A percentile compares a stretch with the other conserved stretches of the same genome.
Evolutionary conservation across 2,329 filamentous ascomycete genomes (phyloP).

Genomic region (Plectosphaerella sp.): DNA sequence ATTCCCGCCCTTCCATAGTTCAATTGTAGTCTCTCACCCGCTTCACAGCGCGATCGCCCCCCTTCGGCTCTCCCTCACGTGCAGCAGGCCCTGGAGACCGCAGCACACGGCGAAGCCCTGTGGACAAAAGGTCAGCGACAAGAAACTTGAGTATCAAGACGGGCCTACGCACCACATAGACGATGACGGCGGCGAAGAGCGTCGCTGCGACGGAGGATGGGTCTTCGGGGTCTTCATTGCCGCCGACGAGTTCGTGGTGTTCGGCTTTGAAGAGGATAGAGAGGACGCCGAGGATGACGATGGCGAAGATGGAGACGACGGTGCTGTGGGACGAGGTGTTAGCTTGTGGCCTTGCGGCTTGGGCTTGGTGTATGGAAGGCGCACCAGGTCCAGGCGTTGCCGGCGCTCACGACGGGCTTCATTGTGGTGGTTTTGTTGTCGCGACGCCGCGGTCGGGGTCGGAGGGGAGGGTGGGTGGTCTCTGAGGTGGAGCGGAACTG

Average conservation of each 20-base stretch:
- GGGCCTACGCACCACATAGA: conserved; percentile 71
- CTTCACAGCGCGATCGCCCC: conserved; percentile 73
- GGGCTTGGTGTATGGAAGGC: conserved; percentile 20
- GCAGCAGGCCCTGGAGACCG: conserved; percentile 80
- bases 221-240: conserved; percentile 64
- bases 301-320: conserved; percentile 61
- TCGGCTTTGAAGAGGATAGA: conserved; percentile 71
- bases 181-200: conserved; percentile 80
- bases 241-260: conserved; percentile 81
- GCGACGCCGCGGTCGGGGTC: conserved; percentile 3
- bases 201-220: conserved; percentile 75
- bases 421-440: conserved; percentile 48
- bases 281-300: conserved; percentile 60
- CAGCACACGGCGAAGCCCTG: conserved; percentile 91
- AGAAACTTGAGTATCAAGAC: not conserved
- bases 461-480: not conserved
- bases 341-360: conserved; percentile 3
- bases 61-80: conserved; percentile 75
- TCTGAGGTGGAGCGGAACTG: too few species aligned
- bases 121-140: not conserved
- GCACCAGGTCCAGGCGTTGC: conserved; percentile 95
- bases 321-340: conserved; percentile 49
- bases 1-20: not conserved
- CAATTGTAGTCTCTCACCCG: too few species aligned
- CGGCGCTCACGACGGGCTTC: conserved; percentile 90